Evolutionary conservation across 805 yeast genomes (phyloP).

Genomic region (Lipomyces chichibuensis): DNA sequence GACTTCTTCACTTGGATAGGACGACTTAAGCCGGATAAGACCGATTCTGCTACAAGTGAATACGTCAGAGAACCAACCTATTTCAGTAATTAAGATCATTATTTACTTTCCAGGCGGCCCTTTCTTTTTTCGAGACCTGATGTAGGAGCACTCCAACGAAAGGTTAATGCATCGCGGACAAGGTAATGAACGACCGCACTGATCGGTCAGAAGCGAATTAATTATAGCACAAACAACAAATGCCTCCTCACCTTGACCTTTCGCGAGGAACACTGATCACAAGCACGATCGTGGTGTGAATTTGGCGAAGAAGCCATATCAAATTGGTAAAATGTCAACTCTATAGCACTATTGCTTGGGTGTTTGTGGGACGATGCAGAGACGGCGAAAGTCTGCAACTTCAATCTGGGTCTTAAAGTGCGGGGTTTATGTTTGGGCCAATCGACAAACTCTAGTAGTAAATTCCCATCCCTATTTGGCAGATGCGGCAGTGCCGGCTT

Average conservation of each 20-base stretch:
- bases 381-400: too few relatives aligned
- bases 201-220: not conserved
- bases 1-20: not conserved
- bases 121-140: not conserved
- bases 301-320: not conserved
- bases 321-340: not conserved
- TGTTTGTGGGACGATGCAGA: too few relatives aligned
- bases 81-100: not conserved
- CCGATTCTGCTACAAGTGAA: not conserved
- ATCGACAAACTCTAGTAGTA: too few relatives aligned
- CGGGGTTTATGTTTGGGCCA: too few relatives aligned
- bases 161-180: constrained; percentile 1
- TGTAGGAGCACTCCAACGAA: constrained; percentile 1
- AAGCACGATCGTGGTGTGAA: constrained; percentile 1
- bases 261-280: not conserved
- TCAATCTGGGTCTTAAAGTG: too few relatives aligned
- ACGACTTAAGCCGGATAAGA: not conserved
- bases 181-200: constrained; percentile 4
- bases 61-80: not conserved
- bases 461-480: too few relatives aligned
- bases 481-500: too few relatives aligned
- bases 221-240: not conserved
- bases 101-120: constrained; percentile 7
- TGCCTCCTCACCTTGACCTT: constrained; percentile 6
- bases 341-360: too few relatives aligned